A percentile compares a stretch with the other conserved stretches of the same genome.
These are phyloP conservation scores for Aspergillus ustus DNA, from an alignment of 2,329 filamentous ascomycete genomes.

Conservation along the genomic window DNA sequence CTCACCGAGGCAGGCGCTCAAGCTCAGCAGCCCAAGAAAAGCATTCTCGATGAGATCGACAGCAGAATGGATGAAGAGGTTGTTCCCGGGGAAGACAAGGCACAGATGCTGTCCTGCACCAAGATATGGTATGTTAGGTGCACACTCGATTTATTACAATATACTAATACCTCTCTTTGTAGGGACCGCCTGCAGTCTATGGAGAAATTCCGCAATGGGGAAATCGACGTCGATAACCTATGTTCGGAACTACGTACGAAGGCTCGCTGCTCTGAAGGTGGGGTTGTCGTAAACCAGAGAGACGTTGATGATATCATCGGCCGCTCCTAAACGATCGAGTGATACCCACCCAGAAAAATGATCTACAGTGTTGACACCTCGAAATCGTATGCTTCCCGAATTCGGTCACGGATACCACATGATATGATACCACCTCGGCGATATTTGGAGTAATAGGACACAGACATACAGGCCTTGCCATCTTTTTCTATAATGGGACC, in stretches of 20 bases:
- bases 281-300: slow-evolving; percentile 84
- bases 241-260: slow-evolving; percentile 94
- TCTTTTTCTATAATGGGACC: neutral
- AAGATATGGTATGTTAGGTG: slow-evolving; percentile 80
- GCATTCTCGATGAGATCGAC: slow-evolving; percentile 79
- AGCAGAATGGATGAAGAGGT: slow-evolving; percentile 68
- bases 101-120: slow-evolving; percentile 77
- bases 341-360: slow-evolving; percentile 12
- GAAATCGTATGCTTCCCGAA: slow-evolving; percentile 11
- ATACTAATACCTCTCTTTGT: slow-evolving; percentile 39
- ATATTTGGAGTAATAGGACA: slow-evolving; percentile 21
- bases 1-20: slow-evolving; percentile 40
- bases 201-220: slow-evolving; percentile 84
- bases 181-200: slow-evolving; percentile 92
- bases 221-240: slow-evolving; percentile 90
- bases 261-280: slow-evolving; percentile 87
- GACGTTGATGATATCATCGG: slow-evolving; percentile 82
- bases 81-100: slow-evolving; percentile 63
- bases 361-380: neutral
- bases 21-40: slow-evolving; percentile 59
- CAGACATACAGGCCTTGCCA: slow-evolving; percentile 5
- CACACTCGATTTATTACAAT: neutral
- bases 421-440: slow-evolving; percentile 24
- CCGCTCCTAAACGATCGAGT: slow-evolving; percentile 33
- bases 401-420: slow-evolving; percentile 30